phyloP scores from a whole-genome alignment of 768 basidiomycete species.

The Suillus subalutaceus region DNA sequence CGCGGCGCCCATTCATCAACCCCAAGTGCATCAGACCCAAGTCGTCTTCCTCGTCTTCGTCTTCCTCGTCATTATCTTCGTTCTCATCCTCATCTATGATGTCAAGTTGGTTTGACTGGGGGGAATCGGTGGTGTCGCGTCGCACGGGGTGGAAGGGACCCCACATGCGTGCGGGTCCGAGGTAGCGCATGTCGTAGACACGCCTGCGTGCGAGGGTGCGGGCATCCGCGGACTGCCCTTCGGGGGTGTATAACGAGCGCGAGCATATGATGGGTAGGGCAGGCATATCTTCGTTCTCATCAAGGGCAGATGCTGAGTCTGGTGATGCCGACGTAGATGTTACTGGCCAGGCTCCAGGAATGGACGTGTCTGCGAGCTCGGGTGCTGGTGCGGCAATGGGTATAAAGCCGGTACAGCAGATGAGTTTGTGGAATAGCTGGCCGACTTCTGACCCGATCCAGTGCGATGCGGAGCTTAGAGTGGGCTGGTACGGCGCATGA shows the following conservation, averaged over 20 bases:
- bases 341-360: not conserved
- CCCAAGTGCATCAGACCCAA: conserved; percentile 6
- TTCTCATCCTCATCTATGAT: conserved; percentile 22
- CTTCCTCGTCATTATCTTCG: conserved; percentile 25
- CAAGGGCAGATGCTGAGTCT: not conserved
- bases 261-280: not conserved
- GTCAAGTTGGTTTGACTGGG: not conserved
- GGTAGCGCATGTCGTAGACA: conserved; percentile 35
- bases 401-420: conserved; percentile 48
- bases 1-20: conserved; percentile 14
- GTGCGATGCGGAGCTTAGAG: conserved; percentile 20
- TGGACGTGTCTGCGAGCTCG: not conserved
- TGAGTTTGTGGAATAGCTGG: conserved; percentile 43
- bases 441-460: conserved; percentile 35
- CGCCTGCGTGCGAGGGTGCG: conserved; percentile 30
- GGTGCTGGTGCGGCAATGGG: conserved; percentile 22
- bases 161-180: conserved; percentile 31
- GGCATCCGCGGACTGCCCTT: conserved; percentile 25
- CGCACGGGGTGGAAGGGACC: conserved; percentile 29
- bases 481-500: conserved; percentile 15
- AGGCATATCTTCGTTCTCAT: not conserved
- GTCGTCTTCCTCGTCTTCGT: conserved; percentile 16
- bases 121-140: not conserved
- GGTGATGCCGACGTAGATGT: not conserved
- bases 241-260: not conserved